These are phyloP conservation scores for Xylaria sp. DNA, from an alignment of 2,329 filamentous ascomycete genomes.

Conservation along the genomic window DNA sequence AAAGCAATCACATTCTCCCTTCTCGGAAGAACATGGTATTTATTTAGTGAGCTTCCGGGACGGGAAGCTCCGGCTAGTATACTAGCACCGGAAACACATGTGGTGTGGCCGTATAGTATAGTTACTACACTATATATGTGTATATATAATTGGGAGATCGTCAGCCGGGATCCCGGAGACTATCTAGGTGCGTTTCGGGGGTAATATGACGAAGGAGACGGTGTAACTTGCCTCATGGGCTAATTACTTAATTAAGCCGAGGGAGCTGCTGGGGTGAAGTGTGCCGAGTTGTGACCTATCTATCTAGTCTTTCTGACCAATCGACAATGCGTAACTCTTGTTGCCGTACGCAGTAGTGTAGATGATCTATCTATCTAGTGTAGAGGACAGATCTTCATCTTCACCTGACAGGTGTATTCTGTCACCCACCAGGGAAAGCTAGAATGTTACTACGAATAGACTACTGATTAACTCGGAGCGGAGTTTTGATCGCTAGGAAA, in stretches of 20 bases:
- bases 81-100: no score
- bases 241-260: not conserved
- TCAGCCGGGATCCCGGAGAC: slow-evolving; percentile 4
- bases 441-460: not conserved
- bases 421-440: not conserved
- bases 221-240: slow-evolving; percentile 17
- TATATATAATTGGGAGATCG: slow-evolving; percentile 6
- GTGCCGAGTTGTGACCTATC: slow-evolving; percentile 1
- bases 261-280: not conserved
- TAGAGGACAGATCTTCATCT: not conserved
- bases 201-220: not conserved
- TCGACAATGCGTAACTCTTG: not conserved
- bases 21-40: not conserved
- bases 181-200: not conserved
- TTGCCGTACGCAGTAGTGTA: no score
- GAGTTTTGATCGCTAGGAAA: not conserved
- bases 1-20: not conserved
- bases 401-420: not conserved
- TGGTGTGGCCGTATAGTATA: not conserved
- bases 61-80: no score
- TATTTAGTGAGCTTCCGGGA: slow-evolving; percentile 7
- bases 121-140: not conserved
- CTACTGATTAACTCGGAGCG: not conserved
- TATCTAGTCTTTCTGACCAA: not conserved
- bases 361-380: no score